Base-by-base conservation (phyloP, 2,329 filamentous ascomycete species). In the Talaromyces verruculosus region DNA sequence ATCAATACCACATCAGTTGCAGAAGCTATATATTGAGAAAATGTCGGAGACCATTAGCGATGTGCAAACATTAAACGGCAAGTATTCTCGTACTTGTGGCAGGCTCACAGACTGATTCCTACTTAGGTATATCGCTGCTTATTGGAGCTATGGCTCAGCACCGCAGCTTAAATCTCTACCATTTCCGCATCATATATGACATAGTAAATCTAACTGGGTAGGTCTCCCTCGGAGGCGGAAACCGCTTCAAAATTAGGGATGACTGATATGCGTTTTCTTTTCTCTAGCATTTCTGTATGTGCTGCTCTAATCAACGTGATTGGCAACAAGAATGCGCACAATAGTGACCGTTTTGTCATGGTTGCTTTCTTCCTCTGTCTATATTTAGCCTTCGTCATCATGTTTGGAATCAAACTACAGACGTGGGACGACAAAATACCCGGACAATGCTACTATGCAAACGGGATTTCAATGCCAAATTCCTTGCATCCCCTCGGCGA, bases 31-130 rank as follows among this genome's bases (percentile, higher is more conserved):
- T 25, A 53, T 63, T 8, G 60, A 39, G 1, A 25, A 55, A 41
- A 19, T 63, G 11, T 30, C 33, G 1, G 61, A 35, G 33, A 63
- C 28, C 30, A 55, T 53, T 11, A 41, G 45, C n/a, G 61, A 63
- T n/a, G 33, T 63, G 5, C 61, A 63, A 10, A 63, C 61, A 63
- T 5, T 63, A 41, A 63, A 63, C 25, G 61, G 61, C 30, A 33
- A n/a, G 30, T 25, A 49, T 58, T 22, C 13, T 58, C 30, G 5
- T 3, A 25, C 53, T 25, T 30, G 15, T 10, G 2, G 13, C 13
- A 28, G 33, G 11, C 35, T 45, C 15, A n/a, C n/a, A n/a, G 13
- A 49, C 41, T 61, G 10, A 61, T 15, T 25, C 33, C 33, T 49
- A 11, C 2, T 8, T 4, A 53, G 61, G 61, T 3, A 63, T 63